Conservation (phyloP, 805 yeast genomes). For the Lipomyces anomalus region DNA sequence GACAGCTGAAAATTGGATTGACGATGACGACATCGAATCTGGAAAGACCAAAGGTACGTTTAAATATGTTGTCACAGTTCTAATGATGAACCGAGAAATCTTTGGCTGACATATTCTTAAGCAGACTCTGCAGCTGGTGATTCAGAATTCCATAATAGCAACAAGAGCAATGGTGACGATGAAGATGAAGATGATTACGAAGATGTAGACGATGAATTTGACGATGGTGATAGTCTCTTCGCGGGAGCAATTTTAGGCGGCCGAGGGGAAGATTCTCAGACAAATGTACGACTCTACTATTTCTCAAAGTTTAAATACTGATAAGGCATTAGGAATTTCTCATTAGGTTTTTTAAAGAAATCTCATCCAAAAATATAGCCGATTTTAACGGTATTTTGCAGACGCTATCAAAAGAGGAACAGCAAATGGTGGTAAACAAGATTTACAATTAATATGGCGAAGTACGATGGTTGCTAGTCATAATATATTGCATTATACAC, state of each 20-base stretch:
- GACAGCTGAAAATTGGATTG: conserved; percentile 30
- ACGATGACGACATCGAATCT: conserved; percentile 40
- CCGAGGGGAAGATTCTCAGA: conserved; percentile 14
- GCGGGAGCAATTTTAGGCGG: conserved; percentile 6
- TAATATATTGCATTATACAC: too few relatives aligned
- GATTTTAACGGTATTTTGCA: neutral
- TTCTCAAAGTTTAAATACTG: too few relatives aligned
- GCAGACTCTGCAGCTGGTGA: conserved; percentile 1
- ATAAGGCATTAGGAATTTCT: too few relatives aligned
- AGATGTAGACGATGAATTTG: conserved; percentile 62
- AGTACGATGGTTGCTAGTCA: too few relatives aligned
- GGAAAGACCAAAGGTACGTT: conserved; percentile 25
- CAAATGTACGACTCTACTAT: conserved; percentile 12
- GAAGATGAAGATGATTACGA: conserved; percentile 27
- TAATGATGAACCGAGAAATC: too few relatives aligned
- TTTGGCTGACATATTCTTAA: conserved; percentile 5
- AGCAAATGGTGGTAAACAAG: neutral
- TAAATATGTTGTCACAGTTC: conserved; percentile 24
- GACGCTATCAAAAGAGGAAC: neutral
- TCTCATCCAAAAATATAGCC: neutral
- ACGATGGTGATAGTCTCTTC: conserved; percentile 52
- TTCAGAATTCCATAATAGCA: conserved; percentile 3
- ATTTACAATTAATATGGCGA: neutral
- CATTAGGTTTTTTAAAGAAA: neutral
- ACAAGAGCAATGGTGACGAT: conserved; percentile 11